phyloP scores from a whole-genome alignment of 1,284 basidiomycete species.

The Earliella scabrosa region DNA sequence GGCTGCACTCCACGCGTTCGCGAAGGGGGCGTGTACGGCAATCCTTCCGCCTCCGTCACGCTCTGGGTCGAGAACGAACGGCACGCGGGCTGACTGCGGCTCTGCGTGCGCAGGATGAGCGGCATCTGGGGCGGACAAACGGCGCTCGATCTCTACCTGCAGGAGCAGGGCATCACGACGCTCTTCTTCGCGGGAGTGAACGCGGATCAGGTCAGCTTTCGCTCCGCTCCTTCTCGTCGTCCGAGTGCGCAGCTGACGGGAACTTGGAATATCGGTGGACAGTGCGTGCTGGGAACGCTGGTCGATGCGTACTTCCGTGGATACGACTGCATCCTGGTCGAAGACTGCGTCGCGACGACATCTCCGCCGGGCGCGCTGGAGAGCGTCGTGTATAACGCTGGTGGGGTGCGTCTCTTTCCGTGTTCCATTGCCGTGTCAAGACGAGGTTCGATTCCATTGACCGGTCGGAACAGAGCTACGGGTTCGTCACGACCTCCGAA shows the following conservation, averaged over 20 bases:
- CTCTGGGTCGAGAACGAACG: neutral
- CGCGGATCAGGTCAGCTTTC: constrained; percentile 57
- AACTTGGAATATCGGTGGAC: neutral
- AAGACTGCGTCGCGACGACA: constrained; percentile 64
- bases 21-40: neutral
- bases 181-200: constrained; percentile 70
- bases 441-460: too few species aligned
- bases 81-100: neutral
- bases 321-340: constrained; percentile 62
- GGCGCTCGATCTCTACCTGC: constrained; percentile 61
- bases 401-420: constrained; percentile 45
- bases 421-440: too few species aligned
- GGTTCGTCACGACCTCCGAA: constrained; percentile 59
- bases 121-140: constrained; percentile 68
- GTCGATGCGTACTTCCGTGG: constrained; percentile 67
- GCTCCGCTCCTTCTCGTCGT: neutral
- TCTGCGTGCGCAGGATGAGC: constrained; percentile 55
- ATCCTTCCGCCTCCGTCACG: neutral
- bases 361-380: constrained; percentile 62
- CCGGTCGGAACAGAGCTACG: constrained; percentile 49
- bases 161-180: constrained; percentile 65
- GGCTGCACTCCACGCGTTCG: neutral
- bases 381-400: constrained; percentile 61
- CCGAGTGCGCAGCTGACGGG: neutral
- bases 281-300: constrained; percentile 71